Evolutionary conservation across 2,329 filamentous ascomycete species (phyloP).

Genomic region (Monilinia fructigena): DNA sequence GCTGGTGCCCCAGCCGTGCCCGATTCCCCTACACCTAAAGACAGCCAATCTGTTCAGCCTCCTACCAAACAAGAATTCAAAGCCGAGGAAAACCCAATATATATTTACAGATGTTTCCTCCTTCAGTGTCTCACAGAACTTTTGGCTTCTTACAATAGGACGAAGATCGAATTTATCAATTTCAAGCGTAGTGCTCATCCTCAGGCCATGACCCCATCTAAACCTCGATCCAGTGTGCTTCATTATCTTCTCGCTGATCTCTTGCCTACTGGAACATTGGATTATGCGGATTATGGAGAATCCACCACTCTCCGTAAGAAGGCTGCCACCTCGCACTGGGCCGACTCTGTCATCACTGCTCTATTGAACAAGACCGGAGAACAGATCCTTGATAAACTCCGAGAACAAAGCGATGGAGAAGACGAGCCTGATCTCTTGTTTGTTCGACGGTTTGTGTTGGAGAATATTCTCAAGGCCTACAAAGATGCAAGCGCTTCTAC

Average conservation of each 20-base stretch:
- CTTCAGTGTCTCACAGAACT: constrained; percentile 90
- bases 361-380: constrained; percentile 87
- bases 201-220: constrained; percentile 79
- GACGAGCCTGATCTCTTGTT: constrained; percentile 84
- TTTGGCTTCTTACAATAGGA: constrained; percentile 85
- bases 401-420: constrained; percentile 63
- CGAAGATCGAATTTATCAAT: constrained; percentile 98
- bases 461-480: constrained; percentile 88
- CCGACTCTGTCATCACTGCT: constrained; percentile 81
- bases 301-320: constrained; percentile 80
- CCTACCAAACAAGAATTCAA: constrained; percentile 75
- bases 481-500: constrained; percentile 78
- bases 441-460: constrained; percentile 90
- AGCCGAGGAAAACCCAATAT: constrained; percentile 89
- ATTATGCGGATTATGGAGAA: constrained; percentile 70
- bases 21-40: constrained; percentile 40
- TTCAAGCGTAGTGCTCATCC: constrained; percentile 90
- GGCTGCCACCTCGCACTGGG: constrained; percentile 77
- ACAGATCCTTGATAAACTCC: constrained; percentile 57
- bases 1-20: constrained; percentile 29
- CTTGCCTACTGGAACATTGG: constrained; percentile 60
- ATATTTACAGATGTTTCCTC: constrained; percentile 93
- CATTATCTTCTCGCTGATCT: constrained; percentile 90
- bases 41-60: constrained; percentile 52
- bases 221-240: constrained; percentile 86